Percentiles rank a stretch among this genome's conserved stretches.
Conservation (phyloP, 1,284 basidiomycete genomes). For the Inonotus hispidus region DNA sequence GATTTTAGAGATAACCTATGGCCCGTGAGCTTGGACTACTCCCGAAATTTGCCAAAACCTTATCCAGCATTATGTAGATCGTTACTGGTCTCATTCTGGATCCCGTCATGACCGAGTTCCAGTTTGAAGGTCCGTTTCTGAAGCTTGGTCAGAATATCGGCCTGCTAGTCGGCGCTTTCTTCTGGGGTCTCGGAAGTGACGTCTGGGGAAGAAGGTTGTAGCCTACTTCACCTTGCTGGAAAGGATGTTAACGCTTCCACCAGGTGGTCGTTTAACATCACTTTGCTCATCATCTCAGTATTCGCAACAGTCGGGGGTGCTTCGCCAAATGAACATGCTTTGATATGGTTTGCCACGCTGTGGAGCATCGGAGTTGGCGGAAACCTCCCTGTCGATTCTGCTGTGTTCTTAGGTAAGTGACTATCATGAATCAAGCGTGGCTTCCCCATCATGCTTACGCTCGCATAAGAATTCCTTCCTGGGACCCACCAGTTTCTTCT, state of each 20-base stretch:
- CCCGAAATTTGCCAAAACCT: slow-evolving; percentile 5
- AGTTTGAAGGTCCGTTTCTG: slow-evolving; percentile 46
- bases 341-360: slow-evolving; percentile 41
- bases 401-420: slow-evolving; percentile 56
- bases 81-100: slow-evolving; percentile 51
- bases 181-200: slow-evolving; percentile 60
- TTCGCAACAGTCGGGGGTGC: slow-evolving; percentile 48
- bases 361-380: slow-evolving; percentile 47
- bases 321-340: slow-evolving; percentile 37
- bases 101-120: slow-evolving; percentile 51
- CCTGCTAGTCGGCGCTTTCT: slow-evolving; percentile 56
- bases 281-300: slow-evolving; percentile 51
- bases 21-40: slow-evolving; percentile 40
- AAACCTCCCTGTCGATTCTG: slow-evolving; percentile 59
- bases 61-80: slow-evolving; percentile 30
- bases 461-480: slow-evolving; percentile 53
- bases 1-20: slow-evolving; percentile 52
- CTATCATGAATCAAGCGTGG: too few relatives aligned
- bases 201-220: slow-evolving; percentile 56
- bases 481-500: slow-evolving; percentile 64
- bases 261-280: slow-evolving; percentile 59
- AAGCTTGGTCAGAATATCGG: slow-evolving; percentile 54
- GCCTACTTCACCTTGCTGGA: neutral
- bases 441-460: neutral
- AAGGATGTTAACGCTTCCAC: slow-evolving; percentile 29